A percentile compares a stretch with the other conserved stretches of the same genome.
Evolutionary conservation across 306 rosid species (phyloP).

Genomic region (Luffa aegyptiaca): DNA sequence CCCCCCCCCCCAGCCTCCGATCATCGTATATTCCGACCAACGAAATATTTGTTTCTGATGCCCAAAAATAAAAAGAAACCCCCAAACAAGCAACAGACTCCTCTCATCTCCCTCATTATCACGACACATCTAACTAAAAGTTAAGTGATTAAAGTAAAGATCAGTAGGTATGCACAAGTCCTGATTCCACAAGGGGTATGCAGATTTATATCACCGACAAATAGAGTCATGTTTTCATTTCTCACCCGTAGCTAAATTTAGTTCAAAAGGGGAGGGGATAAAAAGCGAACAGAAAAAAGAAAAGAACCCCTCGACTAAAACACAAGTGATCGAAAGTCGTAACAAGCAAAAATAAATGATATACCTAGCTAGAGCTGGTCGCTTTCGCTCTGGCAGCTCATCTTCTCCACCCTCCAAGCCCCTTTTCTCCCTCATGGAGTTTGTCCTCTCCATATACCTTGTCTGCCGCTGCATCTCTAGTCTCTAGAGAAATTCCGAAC

Average conservation of each 20-base stretch:
- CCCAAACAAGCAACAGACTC: neutral
- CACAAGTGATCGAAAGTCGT: neutral
- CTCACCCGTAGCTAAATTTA: neutral
- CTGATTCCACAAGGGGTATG: neutral
- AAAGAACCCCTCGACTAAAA: neutral
- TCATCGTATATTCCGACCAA: neutral
- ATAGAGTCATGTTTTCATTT: neutral
- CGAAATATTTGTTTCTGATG: neutral
- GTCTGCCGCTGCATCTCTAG: constrained; percentile 53
- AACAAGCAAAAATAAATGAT: constrained; percentile 1
- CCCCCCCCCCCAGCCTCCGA: neutral
- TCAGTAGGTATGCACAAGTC: neutral
- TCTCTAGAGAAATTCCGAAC: constrained; percentile 14
- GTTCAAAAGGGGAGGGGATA: neutral
- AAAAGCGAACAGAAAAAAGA: neutral
- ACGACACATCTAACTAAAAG: neutral
- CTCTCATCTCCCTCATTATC: neutral
- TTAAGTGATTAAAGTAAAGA: neutral
- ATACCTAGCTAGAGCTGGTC: constrained; percentile 97
- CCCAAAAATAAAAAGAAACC: neutral
- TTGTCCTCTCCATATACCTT: constrained; percentile 42
- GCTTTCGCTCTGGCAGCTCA: constrained; percentile 86
- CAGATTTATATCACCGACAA: neutral
- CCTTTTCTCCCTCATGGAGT: constrained; percentile 73
- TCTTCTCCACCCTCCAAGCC: constrained; percentile 69